These are phyloP conservation scores for Russula ochroleuca DNA, from an alignment of 768 basidiomycete genomes.

Conservation along the genomic window DNA sequence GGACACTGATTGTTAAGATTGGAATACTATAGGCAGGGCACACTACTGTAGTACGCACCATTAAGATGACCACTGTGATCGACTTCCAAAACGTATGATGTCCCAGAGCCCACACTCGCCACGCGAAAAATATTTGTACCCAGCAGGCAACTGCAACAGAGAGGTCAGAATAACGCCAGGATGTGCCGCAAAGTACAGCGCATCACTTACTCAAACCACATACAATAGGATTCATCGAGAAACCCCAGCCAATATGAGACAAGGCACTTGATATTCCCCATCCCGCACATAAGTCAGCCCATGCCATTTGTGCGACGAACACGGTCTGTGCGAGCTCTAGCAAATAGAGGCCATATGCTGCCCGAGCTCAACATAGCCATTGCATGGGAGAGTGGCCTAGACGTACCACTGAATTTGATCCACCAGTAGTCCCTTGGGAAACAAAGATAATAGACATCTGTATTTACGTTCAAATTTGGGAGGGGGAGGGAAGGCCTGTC, in stretches of 20 bases:
- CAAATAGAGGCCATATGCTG: slow-evolving; percentile 16
- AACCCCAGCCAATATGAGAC: not conserved
- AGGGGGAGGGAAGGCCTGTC: not conserved
- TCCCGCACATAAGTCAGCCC: not conserved
- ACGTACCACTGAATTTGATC: slow-evolving; percentile 3
- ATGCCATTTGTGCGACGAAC: not conserved
- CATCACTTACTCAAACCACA: slow-evolving; percentile 1
- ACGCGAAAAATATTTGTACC: slow-evolving; percentile 16
- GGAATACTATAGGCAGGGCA: not conserved
- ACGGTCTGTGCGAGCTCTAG: slow-evolving; percentile 5
- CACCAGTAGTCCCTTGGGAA: not conserved
- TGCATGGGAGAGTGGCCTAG: too few relatives aligned
- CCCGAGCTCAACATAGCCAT: not conserved
- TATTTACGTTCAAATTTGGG: not conserved
- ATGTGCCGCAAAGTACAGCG: not conserved
- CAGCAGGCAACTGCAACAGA: not conserved
- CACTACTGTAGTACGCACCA: not conserved
- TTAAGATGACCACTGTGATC: not conserved
- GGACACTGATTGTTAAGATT: not conserved
- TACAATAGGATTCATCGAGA: not conserved
- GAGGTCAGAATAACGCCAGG: not conserved
- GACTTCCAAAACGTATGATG: not conserved
- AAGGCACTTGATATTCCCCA: slow-evolving; percentile 1
- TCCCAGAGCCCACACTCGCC: slow-evolving; percentile 7
- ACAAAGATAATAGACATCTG: slow-evolving; percentile 9